These are phyloP conservation scores for Trypanosoma lewisi DNA, from an alignment of 208 protist species.

Conservation along the genomic window DNA sequence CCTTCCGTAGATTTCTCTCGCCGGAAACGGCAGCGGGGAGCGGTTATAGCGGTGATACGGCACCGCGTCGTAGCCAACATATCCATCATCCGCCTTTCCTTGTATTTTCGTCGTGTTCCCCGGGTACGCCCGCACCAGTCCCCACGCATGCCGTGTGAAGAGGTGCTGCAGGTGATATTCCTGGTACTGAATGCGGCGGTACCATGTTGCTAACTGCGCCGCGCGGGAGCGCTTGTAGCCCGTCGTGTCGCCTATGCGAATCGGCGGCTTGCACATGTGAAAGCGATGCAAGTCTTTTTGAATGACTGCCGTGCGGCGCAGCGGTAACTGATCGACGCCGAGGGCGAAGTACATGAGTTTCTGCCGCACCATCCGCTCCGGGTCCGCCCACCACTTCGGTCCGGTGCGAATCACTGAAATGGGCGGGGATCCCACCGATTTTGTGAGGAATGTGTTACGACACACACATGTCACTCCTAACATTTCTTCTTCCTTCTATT, in stretches of 20 bases:
- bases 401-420: conserved; percentile 84
- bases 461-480: conserved; percentile 30
- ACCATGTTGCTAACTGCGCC: conserved; percentile 82
- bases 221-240: conserved; percentile 80
- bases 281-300: conserved; percentile 73
- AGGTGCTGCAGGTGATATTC: conserved; percentile 90
- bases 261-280: conserved; percentile 78
- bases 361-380: conserved; percentile 84
- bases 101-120: conserved; percentile 80
- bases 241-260: conserved; percentile 71
- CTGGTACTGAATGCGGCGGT: conserved; percentile 89
- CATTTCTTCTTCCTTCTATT: conserved; percentile 28
- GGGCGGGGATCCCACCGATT: conserved; percentile 65
- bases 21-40: conserved; percentile 71
- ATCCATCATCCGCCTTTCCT: conserved; percentile 82
- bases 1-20: conserved; percentile 86
- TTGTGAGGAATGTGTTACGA: conserved; percentile 83
- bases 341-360: conserved; percentile 90
- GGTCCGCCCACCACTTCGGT: conserved; percentile 83
- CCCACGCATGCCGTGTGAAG: conserved; percentile 85
- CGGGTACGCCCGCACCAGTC: conserved; percentile 80
- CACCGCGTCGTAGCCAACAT: conserved; percentile 84
- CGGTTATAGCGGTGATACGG: conserved; percentile 88
- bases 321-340: conserved; percentile 83
- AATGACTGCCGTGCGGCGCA: conserved; percentile 85